phyloP scores from a whole-genome alignment of 345 rosid genomes.

The Theobroma cacao region DNA sequence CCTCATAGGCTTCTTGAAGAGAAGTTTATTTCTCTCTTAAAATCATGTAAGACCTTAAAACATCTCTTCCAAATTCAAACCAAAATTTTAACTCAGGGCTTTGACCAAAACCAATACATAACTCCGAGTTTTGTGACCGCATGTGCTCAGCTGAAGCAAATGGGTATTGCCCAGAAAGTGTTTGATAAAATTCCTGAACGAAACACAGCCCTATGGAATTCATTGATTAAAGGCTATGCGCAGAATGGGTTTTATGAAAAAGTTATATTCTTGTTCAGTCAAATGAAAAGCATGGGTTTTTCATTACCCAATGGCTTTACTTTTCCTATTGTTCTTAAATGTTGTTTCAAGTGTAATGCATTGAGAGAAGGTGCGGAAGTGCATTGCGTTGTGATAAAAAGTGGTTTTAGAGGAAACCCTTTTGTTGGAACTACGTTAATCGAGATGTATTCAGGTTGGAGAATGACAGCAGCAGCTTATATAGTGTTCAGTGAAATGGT shows the following conservation, averaged over 20 bases:
- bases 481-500: constrained; percentile 64
- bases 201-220: constrained; percentile 53
- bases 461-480: constrained; percentile 40
- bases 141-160: constrained; percentile 23
- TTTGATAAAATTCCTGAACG: constrained; percentile 62
- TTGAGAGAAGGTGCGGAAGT: constrained; percentile 58
- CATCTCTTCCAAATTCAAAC: constrained; percentile 63
- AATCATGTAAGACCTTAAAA: constrained; percentile 53
- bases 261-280: constrained; percentile 41
- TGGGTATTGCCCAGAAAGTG: constrained; percentile 52
- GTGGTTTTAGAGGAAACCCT: constrained; percentile 51
- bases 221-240: constrained; percentile 57
- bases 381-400: constrained; percentile 59
- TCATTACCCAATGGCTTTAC: constrained; percentile 71
- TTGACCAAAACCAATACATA: constrained; percentile 38
- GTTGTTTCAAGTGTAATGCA: constrained; percentile 47
- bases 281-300: constrained; percentile 46
- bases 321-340: constrained; percentile 63
- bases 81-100: constrained; percentile 38
- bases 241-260: constrained; percentile 32
- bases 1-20: constrained; percentile 50
- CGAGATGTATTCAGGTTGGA: constrained; percentile 61
- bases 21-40: constrained; percentile 48
- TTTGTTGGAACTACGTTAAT: constrained; percentile 64
- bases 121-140: constrained; percentile 43